Conservation (phyloP, 352 stramenopile species). For the Globisporangium barbulae region DNA sequence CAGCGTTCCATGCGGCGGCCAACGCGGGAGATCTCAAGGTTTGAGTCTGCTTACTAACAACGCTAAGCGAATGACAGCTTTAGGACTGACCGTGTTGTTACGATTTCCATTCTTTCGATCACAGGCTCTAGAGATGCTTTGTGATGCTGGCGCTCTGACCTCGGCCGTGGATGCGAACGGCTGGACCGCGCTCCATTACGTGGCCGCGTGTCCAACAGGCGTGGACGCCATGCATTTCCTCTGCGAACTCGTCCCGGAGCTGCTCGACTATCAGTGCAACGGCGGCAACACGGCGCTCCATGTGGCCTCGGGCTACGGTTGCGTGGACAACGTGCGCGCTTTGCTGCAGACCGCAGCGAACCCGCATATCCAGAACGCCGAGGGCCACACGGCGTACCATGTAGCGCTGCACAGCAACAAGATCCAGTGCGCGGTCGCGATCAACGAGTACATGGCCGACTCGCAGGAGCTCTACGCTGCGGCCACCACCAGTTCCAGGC, state of each 20-base stretch:
- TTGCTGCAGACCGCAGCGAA: conserved; percentile 60
- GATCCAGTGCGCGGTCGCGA: conserved; percentile 44
- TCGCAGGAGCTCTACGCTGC: conserved; percentile 23
- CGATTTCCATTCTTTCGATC: not conserved
- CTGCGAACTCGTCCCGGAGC: conserved; percentile 43
- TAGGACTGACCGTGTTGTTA: not conserved
- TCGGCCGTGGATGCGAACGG: conserved; percentile 45
- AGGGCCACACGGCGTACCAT: conserved; percentile 45
- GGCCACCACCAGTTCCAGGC: too few relatives aligned
- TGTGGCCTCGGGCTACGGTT: conserved; percentile 55
- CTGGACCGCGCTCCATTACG: conserved; percentile 67
- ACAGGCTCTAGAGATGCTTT: conserved; percentile 52
- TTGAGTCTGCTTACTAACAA: conserved; percentile 9
- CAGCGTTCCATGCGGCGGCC: conserved; percentile 53
- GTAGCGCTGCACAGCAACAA: conserved; percentile 55
- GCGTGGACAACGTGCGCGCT: conserved; percentile 41
- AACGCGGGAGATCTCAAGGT: conserved; percentile 48
- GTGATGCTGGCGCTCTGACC: conserved; percentile 29
- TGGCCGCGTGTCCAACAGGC: conserved; percentile 36
- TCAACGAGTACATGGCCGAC: conserved; percentile 56
- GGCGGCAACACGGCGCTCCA: conserved; percentile 67
- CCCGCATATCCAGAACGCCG: conserved; percentile 36
- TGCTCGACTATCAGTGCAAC: conserved; percentile 43
- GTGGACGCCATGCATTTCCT: conserved; percentile 48
- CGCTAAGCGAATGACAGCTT: not conserved